Evolutionary conservation across 1,139 yeast genomes (phyloP).

Genomic region (Taiozyma sp.): DNA sequence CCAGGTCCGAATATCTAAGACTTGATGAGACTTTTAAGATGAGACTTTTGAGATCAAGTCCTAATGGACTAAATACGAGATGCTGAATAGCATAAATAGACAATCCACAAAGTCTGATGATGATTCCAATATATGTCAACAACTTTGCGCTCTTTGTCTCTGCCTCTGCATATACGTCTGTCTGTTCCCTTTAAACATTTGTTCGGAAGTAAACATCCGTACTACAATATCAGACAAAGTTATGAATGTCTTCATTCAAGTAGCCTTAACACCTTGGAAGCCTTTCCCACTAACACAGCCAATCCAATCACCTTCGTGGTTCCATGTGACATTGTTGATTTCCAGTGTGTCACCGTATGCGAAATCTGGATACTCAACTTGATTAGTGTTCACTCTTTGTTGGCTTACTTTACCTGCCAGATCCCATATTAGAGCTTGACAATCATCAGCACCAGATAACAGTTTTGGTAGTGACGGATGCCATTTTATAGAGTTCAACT

Average conservation of each 20-base stretch:
- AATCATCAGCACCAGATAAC: slow-evolving; percentile 83
- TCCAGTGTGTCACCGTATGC: slow-evolving; percentile 61
- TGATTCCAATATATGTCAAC: too few species aligned
- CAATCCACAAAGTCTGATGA: too few species aligned
- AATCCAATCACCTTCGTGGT: slow-evolving; percentile 68
- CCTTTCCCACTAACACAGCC: slow-evolving; percentile 79
- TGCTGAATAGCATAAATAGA: too few species aligned
- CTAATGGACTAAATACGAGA: too few species aligned
- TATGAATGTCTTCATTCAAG: not conserved
- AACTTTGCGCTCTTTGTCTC: too few species aligned
- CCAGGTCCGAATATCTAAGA: too few species aligned
- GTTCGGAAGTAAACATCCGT: not conserved
- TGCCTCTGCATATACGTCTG: too few species aligned
- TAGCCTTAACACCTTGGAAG: slow-evolving; percentile 61
- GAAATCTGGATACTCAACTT: slow-evolving; percentile 38
- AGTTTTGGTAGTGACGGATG: slow-evolving; percentile 69
- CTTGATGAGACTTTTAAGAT: too few species aligned
- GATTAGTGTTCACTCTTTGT: slow-evolving; percentile 1
- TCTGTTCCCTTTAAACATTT: too few species aligned
- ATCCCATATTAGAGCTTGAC: slow-evolving; percentile 88
- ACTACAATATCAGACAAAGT: not conserved
- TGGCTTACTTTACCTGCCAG: slow-evolving; percentile 27
- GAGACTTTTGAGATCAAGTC: too few species aligned
- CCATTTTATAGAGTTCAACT: slow-evolving; percentile 77
- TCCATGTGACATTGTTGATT: slow-evolving; percentile 76